Conservation (phyloP, 2,329 filamentous ascomycete genomes). For the Corinectria fuckeliana region DNA sequence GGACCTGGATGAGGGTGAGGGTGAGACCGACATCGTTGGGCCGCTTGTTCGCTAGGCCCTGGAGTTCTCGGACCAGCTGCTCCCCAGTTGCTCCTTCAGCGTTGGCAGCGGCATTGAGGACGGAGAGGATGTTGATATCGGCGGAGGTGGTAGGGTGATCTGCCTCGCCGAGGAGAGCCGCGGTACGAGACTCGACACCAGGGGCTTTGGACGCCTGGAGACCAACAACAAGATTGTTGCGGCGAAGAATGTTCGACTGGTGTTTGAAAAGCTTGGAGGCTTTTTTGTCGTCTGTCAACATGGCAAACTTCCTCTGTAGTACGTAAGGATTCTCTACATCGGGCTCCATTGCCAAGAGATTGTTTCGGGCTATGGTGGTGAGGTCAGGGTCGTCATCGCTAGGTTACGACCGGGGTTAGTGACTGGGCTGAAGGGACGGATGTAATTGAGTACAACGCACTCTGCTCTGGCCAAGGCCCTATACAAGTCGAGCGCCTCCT, state of each 20-base stretch:
- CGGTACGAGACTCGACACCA: conserved; percentile 62
- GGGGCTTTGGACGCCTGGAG: conserved; percentile 71
- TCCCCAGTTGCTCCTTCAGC: conserved; percentile 69
- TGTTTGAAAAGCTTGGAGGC: conserved; percentile 75
- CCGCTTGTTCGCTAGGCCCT: conserved; percentile 73
- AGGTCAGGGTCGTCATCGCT: conserved; percentile 74
- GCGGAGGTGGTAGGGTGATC: conserved; percentile 39
- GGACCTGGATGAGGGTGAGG: conserved; percentile 82
- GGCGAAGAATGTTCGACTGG: conserved; percentile 62
- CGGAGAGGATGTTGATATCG: conserved; percentile 51
- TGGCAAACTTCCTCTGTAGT: conserved; percentile 66
- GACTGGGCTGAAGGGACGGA: not conserved
- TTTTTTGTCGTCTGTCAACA: conserved; percentile 57
- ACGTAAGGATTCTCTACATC: conserved; percentile 69
- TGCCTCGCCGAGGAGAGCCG: conserved; percentile 45
- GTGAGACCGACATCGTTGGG: conserved; percentile 82
- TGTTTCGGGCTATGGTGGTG: conserved; percentile 70
- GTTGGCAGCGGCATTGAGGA: conserved; percentile 74
- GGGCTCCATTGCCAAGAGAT: conserved; percentile 54
- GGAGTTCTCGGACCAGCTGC: conserved; percentile 71
- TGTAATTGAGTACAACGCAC: conserved; percentile 51
- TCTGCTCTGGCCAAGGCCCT: conserved; percentile 65
- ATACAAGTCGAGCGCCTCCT: conserved; percentile 70
- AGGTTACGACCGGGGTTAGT: conserved; percentile 37
- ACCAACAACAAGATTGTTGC: conserved; percentile 69